These are phyloP conservation scores for Nakazawaea wickerhamii DNA, from an alignment of 805 yeast species.

Conservation along the genomic window DNA sequence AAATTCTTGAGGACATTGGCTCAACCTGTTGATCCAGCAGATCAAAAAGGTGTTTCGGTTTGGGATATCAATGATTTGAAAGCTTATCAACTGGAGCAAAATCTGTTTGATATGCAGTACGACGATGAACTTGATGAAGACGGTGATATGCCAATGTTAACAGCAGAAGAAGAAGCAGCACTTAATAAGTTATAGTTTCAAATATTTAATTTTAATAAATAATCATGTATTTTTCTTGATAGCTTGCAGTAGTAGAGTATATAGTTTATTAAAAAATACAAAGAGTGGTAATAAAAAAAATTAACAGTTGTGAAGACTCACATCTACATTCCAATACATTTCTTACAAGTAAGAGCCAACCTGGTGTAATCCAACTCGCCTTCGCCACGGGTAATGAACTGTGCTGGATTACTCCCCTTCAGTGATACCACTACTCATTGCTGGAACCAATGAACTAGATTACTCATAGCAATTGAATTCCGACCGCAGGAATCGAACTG, in stretches of 20 bases:
- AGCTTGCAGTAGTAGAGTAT: not conserved
- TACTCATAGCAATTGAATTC: conserved; percentile 25
- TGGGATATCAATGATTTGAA: conserved; percentile 76
- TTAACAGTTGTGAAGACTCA: conserved; percentile 15
- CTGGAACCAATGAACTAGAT: conserved; percentile 24
- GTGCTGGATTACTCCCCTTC: conserved; percentile 43
- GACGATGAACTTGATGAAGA: conserved; percentile 43
- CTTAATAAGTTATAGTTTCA: conserved; percentile 11
- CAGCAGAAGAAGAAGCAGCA: conserved; percentile 17
- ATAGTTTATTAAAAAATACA: conserved; percentile 1
- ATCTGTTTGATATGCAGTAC: conserved; percentile 17
- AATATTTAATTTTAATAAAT: too few species aligned
- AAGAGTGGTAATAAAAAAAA: too few species aligned
- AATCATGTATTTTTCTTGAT: not conserved
- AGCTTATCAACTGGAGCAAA: conserved; percentile 51
- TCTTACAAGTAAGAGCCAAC: conserved; percentile 26
- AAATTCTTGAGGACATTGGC: conserved; percentile 90
- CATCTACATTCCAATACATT: conserved; percentile 13
- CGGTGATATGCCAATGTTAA: conserved; percentile 19
- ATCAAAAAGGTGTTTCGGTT: conserved; percentile 90
- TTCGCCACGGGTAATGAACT: conserved; percentile 34
- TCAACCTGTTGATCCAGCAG: conserved; percentile 84
- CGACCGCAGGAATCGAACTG: conserved; percentile 39
- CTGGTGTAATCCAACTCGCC: conserved; percentile 34
- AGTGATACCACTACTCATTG: conserved; percentile 30